Conservation (phyloP, 2,329 filamentous ascomycete genomes). For the Capronia americana region DNA sequence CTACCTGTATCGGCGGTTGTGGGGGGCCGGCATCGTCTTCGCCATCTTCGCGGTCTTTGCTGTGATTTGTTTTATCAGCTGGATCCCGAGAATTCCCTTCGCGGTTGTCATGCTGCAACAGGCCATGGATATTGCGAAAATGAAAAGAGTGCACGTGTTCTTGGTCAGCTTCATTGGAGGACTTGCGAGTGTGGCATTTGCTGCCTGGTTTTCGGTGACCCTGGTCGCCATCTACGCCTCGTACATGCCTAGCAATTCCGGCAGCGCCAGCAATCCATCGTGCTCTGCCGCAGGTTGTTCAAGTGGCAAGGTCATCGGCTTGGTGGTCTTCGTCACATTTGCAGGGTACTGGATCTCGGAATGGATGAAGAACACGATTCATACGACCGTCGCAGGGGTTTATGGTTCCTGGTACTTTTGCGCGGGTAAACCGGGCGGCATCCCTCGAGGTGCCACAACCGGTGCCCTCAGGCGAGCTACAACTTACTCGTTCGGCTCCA, state of each 20-base stretch:
- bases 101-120: slow-evolving; percentile 88
- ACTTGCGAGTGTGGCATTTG: slow-evolving; percentile 74
- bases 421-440: slow-evolving; percentile 63
- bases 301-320: slow-evolving; percentile 77
- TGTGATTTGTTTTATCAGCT: slow-evolving; percentile 82
- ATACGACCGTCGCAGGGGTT: slow-evolving; percentile 83
- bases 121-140: slow-evolving; percentile 80
- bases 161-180: slow-evolving; percentile 84
- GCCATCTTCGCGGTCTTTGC: slow-evolving; percentile 81
- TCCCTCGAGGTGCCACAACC: slow-evolving; percentile 78
- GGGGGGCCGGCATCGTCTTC: slow-evolving; percentile 85
- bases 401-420: slow-evolving; percentile 96
- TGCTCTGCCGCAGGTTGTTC: slow-evolving; percentile 68
- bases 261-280: slow-evolving; percentile 56
- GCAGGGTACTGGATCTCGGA: slow-evolving; percentile 94
- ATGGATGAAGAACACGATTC: slow-evolving; percentile 91
- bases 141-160: slow-evolving; percentile 81
- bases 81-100: slow-evolving; percentile 90
- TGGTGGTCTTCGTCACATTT: slow-evolving; percentile 87
- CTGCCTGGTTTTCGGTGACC: slow-evolving; percentile 85
- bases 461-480: slow-evolving; percentile 81
- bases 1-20: slow-evolving; percentile 79
- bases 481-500: slow-evolving; percentile 92
- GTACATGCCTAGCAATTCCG: slow-evolving; percentile 69
- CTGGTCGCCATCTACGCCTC: slow-evolving; percentile 85